Evolutionary conservation across 768 basidiomycete species (phyloP).

Genomic region (Boletus coccyginus): DNA sequence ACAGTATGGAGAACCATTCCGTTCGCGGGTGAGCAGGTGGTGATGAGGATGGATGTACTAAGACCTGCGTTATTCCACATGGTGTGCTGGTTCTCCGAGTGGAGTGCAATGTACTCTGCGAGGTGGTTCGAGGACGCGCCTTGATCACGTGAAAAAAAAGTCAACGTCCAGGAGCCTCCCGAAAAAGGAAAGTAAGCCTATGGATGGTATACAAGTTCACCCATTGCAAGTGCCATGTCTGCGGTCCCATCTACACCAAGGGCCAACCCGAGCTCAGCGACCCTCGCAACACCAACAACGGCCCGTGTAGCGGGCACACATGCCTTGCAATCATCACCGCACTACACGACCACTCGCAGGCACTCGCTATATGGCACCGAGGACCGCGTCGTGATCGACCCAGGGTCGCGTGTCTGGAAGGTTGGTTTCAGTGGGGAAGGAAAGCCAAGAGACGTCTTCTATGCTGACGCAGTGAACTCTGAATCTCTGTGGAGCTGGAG

Average conservation of each 20-base stretch:
- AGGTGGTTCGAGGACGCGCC: constrained; percentile 13
- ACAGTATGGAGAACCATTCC: constrained; percentile 29
- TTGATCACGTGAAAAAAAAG: constrained; percentile 18
- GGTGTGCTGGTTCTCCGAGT: background rate
- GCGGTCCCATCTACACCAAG: constrained; percentile 34
- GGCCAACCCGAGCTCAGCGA: constrained; percentile 11
- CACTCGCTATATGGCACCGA: constrained; percentile 97
- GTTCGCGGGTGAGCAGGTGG: constrained; percentile 22
- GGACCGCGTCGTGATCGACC: constrained; percentile 92
- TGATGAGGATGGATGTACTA: constrained; percentile 26
- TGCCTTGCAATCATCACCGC: constrained; percentile 70
- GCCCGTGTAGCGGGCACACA: constrained; percentile 47
- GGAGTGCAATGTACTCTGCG: background rate
- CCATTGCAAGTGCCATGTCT: constrained; percentile 27
- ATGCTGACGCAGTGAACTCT: constrained; percentile 43
- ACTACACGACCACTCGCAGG: constrained; percentile 79
- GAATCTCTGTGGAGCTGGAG: constrained; percentile 59
- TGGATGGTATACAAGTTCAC: background rate
- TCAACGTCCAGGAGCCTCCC: background rate
- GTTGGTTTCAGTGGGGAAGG: constrained; percentile 98
- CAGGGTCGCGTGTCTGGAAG: constrained; percentile 93
- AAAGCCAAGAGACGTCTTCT: constrained; percentile 84
- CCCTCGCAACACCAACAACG: constrained; percentile 53
- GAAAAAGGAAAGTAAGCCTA: background rate
- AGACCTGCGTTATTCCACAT: constrained; percentile 30